A percentile compares a stretch with the other conserved stretches of the same genome.
Evolutionary conservation across 202 grass and related monocot genomes (phyloP).

Genomic region (Setaria italica): DNA sequence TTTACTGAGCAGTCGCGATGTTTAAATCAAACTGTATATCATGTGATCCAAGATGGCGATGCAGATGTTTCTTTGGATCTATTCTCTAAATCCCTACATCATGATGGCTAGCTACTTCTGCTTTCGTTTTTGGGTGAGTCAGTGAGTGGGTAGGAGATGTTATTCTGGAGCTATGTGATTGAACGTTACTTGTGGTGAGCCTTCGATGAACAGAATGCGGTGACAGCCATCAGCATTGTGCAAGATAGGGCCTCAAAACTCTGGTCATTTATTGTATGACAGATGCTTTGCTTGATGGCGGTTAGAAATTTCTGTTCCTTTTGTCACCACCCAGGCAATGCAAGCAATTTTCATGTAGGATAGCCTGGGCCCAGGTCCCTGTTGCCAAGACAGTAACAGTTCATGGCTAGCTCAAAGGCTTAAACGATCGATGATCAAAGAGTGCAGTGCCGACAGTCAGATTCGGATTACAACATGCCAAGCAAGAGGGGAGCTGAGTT

Average conservation of each 20-base stretch:
- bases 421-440: neutral
- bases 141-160: neutral
- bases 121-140: neutral
- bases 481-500: slow-evolving; percentile 50
- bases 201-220: neutral
- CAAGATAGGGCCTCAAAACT: neutral
- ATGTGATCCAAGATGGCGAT: slow-evolving; percentile 31
- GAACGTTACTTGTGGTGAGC: neutral
- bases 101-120: neutral
- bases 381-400: neutral
- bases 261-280: neutral
- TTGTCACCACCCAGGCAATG: neutral
- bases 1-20: slow-evolving; percentile 47
- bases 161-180: neutral
- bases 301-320: neutral
- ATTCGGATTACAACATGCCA: slow-evolving; percentile 40
- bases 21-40: slow-evolving; percentile 37
- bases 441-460: neutral
- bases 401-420: neutral
- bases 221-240: neutral
- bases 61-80: slow-evolving; percentile 10
- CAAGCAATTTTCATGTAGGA: neutral
- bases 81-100: neutral
- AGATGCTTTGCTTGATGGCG: neutral
- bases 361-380: neutral